A percentile compares a stretch with the other conserved stretches of the same genome.
Evolutionary conservation across 805 yeast species (phyloP).

Genomic region (Wickerhamiella dianesei): DNA sequence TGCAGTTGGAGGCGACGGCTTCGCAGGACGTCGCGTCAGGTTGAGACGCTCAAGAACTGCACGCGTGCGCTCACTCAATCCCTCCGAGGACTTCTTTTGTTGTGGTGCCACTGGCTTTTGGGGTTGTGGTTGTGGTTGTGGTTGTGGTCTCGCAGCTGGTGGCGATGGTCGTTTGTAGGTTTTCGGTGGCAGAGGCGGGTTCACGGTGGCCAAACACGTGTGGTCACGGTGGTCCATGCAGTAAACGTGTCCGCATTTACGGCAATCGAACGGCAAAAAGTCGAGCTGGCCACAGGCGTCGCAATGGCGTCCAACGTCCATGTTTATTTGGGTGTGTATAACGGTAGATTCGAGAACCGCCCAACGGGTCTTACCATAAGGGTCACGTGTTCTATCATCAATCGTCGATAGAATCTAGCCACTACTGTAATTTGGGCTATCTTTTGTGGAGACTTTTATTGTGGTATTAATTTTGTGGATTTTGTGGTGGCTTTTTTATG

Average conservation of each 20-base stretch:
- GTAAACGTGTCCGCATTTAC: constrained; percentile 23
- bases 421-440: too few species aligned
- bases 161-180: not conserved
- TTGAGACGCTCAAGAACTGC: constrained; percentile 13
- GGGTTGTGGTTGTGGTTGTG: not conserved
- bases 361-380: too few species aligned
- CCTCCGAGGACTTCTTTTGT: not conserved
- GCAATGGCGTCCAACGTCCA: constrained; percentile 32
- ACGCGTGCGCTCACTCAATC: constrained; percentile 7
- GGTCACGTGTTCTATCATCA: too few species aligned
- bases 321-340: not conserved
- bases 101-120: constrained; percentile 1
- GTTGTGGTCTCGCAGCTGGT: not conserved
- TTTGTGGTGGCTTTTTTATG: too few species aligned
- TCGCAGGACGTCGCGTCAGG: not conserved
- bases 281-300: constrained; percentile 27
- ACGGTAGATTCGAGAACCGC: not conserved
- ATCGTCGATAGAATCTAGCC: too few species aligned
- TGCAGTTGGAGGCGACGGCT: not conserved
- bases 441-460: too few species aligned
- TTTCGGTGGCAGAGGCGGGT: not conserved
- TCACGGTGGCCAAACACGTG: constrained; percentile 17
- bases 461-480: too few species aligned
- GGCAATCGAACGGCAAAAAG: constrained; percentile 32
- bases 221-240: constrained; percentile 29